Conservation (phyloP, 1,139 yeast species). For the Yamadazyma spencermartinsiae region DNA sequence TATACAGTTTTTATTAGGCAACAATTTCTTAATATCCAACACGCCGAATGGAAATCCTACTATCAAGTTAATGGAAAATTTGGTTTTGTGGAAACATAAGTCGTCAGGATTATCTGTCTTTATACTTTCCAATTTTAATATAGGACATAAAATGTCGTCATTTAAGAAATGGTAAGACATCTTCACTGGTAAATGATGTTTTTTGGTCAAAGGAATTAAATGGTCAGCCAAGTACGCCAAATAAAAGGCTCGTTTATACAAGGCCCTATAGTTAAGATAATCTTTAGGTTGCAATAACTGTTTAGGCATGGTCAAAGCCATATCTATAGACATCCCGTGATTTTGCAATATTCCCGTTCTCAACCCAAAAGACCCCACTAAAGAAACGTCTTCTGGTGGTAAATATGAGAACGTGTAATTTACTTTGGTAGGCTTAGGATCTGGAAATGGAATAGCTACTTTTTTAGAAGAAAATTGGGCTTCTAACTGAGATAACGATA, state of each 20-base stretch:
- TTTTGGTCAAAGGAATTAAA: conserved; percentile 54
- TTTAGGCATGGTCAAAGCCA: conserved; percentile 79
- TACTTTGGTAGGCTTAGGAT: conserved; percentile 73
- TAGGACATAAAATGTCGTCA: conserved; percentile 67
- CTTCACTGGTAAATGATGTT: conserved; percentile 56
- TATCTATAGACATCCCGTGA: conserved; percentile 66
- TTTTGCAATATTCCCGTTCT: conserved; percentile 63
- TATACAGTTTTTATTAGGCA: conserved; percentile 78
- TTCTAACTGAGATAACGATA: conserved; percentile 56
- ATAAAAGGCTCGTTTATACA: conserved; percentile 87
- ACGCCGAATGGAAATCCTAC: conserved; percentile 70
- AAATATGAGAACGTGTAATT: conserved; percentile 71
- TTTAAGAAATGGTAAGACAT: conserved; percentile 58
- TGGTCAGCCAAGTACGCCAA: conserved; percentile 73
- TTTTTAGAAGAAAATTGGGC: conserved; percentile 45
- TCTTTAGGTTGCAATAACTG: conserved; percentile 80
- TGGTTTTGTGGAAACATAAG: conserved; percentile 64
- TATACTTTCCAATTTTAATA: conserved; percentile 54
- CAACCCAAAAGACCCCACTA: conserved; percentile 88
- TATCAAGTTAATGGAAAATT: conserved; percentile 68
- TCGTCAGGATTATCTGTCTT: conserved; percentile 49
- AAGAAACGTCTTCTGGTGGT: conserved; percentile 74
- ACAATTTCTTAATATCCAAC: conserved; percentile 73
- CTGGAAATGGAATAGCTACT: conserved; percentile 80
- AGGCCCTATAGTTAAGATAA: conserved; percentile 82